Evolutionary conservation across 75 land plant genomes (phyloP), one percentile per base, ranked within the genome.

Genomic region (Selaginella tamariscina): DNA sequence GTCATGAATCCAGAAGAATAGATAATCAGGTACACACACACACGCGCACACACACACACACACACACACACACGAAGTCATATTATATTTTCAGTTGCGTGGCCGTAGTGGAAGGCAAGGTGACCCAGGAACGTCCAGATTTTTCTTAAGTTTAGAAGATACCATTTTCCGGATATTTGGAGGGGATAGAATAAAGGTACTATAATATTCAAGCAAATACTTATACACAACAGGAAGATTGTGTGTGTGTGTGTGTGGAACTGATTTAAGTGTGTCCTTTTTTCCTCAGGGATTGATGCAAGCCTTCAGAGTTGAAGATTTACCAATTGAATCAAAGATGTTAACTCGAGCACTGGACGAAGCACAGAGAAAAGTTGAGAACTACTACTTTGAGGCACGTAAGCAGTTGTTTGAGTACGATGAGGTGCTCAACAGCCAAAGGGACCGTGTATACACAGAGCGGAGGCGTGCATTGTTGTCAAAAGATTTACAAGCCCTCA

Each of bases 71-170:
- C n/a, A n/a, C n/a, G n/a, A n/a, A 22, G 22, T 26, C 5, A 59
- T 8, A 5, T 39, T 39, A 39, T 5, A 18, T 70, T 66, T 8
- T 66, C 68, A 93, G 98, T 76, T 94, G 63, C 91, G 98, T 33
- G 98, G 98, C 33, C 83, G 98, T 26, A 87, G 98, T 81, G 98
- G 98, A 21, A 81, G 98, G 33, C 98, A 94, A 74, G 96, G 98
- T 13, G 98, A 93, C 75, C 96, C 96, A 67, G 98, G 98, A 74
- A 89, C 96, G 72, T 87, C 96, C n/a, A 86, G 98, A 30, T 94
- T 94, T 68, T 94, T 94, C 73, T 76, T 94, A 9, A 94, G 98
- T 78, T 88, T 94, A 63, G 96, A 94, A 84, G 98, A 94, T 79
- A 93, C 89, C 69, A 82, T 94, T 55, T 94, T 94, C 71, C 81